A percentile compares a stretch with the other conserved stretches of the same genome.
phyloP scores from a whole-genome alignment of 257 asterid genomes.

The Cynanchum wilfordii region DNA sequence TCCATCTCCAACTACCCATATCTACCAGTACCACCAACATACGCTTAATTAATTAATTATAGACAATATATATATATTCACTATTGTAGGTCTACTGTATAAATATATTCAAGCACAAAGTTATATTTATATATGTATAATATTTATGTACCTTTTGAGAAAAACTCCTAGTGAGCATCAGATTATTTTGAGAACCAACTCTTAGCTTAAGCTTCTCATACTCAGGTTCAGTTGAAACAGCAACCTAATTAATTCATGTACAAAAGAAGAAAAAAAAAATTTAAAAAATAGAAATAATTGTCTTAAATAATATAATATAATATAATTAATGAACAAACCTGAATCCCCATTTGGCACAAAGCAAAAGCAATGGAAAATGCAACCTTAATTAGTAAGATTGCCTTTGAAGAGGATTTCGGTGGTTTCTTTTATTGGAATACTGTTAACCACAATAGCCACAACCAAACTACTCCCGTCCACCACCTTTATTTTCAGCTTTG shows the following conservation, averaged over 20 bases:
- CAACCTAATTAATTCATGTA: slow-evolving; percentile 18
- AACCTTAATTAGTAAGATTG: slow-evolving; percentile 48
- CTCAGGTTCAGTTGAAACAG: slow-evolving; percentile 14
- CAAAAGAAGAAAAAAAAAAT: no score
- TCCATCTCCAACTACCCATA: slow-evolving; percentile 82
- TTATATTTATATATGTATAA: no score
- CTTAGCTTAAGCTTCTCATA: slow-evolving; percentile 24
- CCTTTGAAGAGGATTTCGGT: slow-evolving; percentile 57
- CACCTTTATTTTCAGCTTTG: slow-evolving; percentile 56
- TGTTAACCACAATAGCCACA: slow-evolving; percentile 65
- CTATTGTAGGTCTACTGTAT: no score
- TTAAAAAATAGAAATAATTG: no score
- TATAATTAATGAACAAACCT: slow-evolving; percentile 28
- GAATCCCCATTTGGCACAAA: slow-evolving; percentile 57
- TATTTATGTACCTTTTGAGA: slow-evolving; percentile 23
- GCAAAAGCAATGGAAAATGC: slow-evolving; percentile 60
- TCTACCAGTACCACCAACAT: slow-evolving; percentile 25
- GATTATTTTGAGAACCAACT: slow-evolving; percentile 11
- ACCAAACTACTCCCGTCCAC: slow-evolving; percentile 86
- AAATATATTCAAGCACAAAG: no score
- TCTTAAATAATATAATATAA: no score
- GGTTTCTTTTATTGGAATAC: slow-evolving; percentile 71
- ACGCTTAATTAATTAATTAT: no score
- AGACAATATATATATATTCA: no score
- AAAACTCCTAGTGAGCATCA: slow-evolving; percentile 15